These are phyloP conservation scores for Exophiala bonariae DNA, from an alignment of 2,329 filamentous ascomycete genomes.

Conservation along the genomic window DNA sequence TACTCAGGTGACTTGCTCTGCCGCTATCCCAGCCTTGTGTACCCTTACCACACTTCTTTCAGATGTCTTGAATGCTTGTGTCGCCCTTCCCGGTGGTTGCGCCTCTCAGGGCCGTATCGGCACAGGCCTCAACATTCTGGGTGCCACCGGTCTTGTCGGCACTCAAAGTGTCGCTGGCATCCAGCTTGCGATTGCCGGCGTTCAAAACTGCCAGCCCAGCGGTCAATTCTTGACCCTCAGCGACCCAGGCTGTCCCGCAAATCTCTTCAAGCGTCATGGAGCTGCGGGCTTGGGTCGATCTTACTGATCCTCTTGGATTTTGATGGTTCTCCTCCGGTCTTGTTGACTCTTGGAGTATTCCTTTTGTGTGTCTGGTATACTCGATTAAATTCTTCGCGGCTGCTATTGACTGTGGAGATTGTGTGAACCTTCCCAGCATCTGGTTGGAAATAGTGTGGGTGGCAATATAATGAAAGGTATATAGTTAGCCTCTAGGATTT, in stretches of 20 bases:
- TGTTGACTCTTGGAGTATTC: no score
- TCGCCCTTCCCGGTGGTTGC: not conserved
- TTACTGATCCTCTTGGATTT: no score
- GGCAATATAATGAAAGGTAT: no score
- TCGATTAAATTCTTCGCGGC: no score
- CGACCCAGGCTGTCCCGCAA: constrained; percentile 5
- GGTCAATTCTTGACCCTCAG: constrained; percentile 4
- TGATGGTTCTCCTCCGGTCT: no score
- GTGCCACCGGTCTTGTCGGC: constrained; percentile 2
- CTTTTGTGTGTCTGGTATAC: no score
- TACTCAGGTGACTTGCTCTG: constrained; percentile 4
- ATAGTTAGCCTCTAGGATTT: no score
- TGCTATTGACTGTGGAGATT: no score
- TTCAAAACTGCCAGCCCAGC: constrained; percentile 2
- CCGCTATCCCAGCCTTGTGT: constrained; percentile 4
- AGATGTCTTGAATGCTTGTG: constrained; percentile 3
- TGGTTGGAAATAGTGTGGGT: no score
- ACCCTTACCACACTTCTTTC: constrained; percentile 1
- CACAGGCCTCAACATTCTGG: constrained; percentile 1
- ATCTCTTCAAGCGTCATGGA: constrained; percentile 5
- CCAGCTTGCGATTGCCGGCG: constrained; percentile 5
- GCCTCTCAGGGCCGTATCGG: constrained; percentile 1
- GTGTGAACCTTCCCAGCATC: no score
- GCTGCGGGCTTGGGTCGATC: not conserved
- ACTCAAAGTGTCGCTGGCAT: not conserved